A percentile compares a stretch with the other conserved stretches of the same genome.
Conservation (phyloP, 2,329 filamentous ascomycete species). For the Lecanicillium sp. region DNA sequence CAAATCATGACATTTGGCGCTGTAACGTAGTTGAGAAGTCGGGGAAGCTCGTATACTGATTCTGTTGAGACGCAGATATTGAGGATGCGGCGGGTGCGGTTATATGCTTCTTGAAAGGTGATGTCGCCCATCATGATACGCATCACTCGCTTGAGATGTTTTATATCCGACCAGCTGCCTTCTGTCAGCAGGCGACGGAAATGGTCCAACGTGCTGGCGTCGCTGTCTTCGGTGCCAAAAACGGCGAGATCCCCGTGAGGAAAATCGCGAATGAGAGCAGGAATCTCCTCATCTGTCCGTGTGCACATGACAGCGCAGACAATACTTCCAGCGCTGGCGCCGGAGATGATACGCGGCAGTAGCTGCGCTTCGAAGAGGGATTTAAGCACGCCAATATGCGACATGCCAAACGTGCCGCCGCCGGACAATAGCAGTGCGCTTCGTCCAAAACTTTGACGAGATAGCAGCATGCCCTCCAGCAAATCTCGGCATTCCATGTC, state of each 20-base stretch:
- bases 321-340: conserved; percentile 80
- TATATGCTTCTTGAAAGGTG: conserved; percentile 93
- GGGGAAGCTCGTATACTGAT: conserved; percentile 77
- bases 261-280: conserved; percentile 58
- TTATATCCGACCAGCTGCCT: conserved; percentile 78
- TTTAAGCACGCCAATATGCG: conserved; percentile 82
- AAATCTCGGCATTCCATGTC: conserved; percentile 50
- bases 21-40: conserved; percentile 85
- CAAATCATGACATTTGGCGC: conserved; percentile 92
- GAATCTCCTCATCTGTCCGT: conserved; percentile 70
- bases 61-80: conserved; percentile 92
- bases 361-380: conserved; percentile 66
- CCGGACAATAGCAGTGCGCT: conserved; percentile 77
- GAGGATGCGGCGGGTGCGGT: conserved; percentile 81
- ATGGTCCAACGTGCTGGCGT: conserved; percentile 59
- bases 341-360: conserved; percentile 78
- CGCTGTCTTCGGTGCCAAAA: conserved; percentile 55
- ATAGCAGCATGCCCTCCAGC: conserved; percentile 61
- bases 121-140: conserved; percentile 72
- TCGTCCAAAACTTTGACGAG: conserved; percentile 75
- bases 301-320: conserved; percentile 75
- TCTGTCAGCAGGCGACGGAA: conserved; percentile 68
- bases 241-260: conserved; percentile 74
- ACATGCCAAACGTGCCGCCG: conserved; percentile 86
- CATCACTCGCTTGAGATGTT: conserved; percentile 75